Evolutionary conservation across 306 rosid genomes (phyloP), one percentile per base, ranked within the genome.

Genomic region (Dryas octopetala): DNA sequence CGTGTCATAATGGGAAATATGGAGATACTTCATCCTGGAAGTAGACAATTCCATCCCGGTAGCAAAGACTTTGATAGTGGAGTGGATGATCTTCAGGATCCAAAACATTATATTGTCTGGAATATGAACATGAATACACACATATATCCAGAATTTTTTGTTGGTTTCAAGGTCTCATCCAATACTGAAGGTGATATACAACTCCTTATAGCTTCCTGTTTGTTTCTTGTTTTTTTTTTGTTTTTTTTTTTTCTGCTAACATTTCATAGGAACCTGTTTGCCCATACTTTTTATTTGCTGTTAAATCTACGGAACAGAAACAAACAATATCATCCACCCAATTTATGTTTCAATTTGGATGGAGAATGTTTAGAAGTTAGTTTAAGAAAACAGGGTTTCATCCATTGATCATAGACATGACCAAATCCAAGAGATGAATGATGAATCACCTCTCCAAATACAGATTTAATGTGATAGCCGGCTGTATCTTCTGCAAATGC

Each of bases 1-100:
- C 96, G 91, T 57, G 94, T 91, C 76, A 88, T 94, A 82, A 65
- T 89, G 94, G 98, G 98, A 76, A 88, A 82, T 19, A 76, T 88
- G 91, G 97, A 91, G 81, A 86, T 62, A 79, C 81, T 91, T 83
- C 64, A 48, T 76, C 86, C 83, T 58, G 96, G 91, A 74, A 80
- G 84, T 84, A 62, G 70, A 70, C 98, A 94, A 78, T 84, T 28
- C 74, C 91, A 61, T 82, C 97, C 98, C 61, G 74, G 96, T 88
- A 80, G 88, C 82, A 76, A 70, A 70, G 91, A 86, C 52, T 89
- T 78, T 86, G 98, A 94, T 82, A 89, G 87, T 85, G 97, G 98
- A 79, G 94, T 91, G 77, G 96, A 94, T 83, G 89, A 87, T 82
- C 76, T 89, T 75, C 80, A 82, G 79, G 78, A 74, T 75, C 97